Evolutionary conservation across 2,329 filamentous ascomycete species (phyloP).

Genomic region (Alternaria triticimaculans): DNA sequence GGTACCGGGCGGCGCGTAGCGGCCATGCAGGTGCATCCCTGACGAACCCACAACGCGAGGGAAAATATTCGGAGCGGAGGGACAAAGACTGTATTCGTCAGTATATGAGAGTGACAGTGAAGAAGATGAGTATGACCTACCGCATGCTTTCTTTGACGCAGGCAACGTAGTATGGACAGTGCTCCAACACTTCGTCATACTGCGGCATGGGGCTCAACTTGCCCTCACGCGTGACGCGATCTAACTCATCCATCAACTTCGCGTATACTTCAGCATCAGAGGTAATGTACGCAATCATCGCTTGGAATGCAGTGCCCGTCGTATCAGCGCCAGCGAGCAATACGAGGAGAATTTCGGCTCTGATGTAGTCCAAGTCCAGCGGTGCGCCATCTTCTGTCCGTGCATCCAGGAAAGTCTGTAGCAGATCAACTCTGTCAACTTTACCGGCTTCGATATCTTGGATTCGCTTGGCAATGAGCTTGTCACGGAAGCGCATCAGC

Average conservation of each 20-base stretch:
- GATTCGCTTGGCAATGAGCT: constrained; percentile 58
- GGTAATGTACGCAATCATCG: constrained; percentile 55
- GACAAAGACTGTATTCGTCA: constrained; percentile 49
- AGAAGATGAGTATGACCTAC: constrained; percentile 1
- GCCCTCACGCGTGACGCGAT: constrained; percentile 44
- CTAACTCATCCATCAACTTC: constrained; percentile 57
- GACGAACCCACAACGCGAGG: constrained; percentile 52
- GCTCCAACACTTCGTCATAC: constrained; percentile 34
- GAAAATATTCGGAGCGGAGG: constrained; percentile 60
- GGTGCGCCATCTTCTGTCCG: constrained; percentile 51
- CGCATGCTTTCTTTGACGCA: constrained; percentile 60
- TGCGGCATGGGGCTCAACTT: constrained; percentile 30
- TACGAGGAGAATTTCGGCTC: constrained; percentile 61
- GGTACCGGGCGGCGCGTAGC: constrained; percentile 33
- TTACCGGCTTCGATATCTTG: constrained; percentile 58
- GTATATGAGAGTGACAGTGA: not conserved
- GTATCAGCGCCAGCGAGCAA: constrained; percentile 62
- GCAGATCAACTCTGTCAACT: constrained; percentile 57
- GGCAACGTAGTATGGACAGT: constrained; percentile 57
- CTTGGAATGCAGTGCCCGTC: constrained; percentile 59
- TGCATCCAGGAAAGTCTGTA: constrained; percentile 58
- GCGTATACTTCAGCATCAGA: constrained; percentile 51
- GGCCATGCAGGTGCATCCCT: constrained; percentile 47
- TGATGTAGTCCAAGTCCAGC: constrained; percentile 59
- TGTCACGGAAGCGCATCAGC: constrained; percentile 65